Evolutionary conservation across 1,284 basidiomycete species (phyloP).

Genomic region (Leccinum fuscescens): DNA sequence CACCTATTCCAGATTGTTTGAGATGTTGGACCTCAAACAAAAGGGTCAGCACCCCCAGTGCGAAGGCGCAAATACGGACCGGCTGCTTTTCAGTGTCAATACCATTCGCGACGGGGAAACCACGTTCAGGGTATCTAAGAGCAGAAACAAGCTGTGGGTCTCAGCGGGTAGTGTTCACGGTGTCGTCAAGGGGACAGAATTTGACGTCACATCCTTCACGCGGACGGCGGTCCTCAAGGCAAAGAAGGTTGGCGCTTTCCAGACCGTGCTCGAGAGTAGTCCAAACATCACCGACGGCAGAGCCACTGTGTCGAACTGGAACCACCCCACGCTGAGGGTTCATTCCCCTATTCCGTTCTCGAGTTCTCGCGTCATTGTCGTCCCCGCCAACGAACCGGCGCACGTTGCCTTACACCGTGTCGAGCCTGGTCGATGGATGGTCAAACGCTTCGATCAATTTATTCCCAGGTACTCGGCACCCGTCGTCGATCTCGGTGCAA

Average conservation of each 20-base stretch:
- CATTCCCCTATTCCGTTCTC: conserved; percentile 9
- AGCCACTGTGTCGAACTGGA: conserved; percentile 19
- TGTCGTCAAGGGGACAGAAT: conserved; percentile 16
- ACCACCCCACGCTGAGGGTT: conserved; percentile 9
- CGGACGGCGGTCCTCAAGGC: conserved; percentile 11
- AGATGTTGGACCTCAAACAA: conserved; percentile 12
- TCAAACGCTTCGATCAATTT: conserved; percentile 20
- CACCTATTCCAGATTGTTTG: conserved; percentile 16
- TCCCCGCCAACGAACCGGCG: conserved; percentile 9
- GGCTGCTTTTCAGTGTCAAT: conserved; percentile 26
- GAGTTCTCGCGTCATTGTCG: conserved; percentile 3
- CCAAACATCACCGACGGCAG: conserved; percentile 5
- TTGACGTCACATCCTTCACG: conserved; percentile 3
- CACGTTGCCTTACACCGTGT: conserved; percentile 5
- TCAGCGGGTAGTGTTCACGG: conserved; percentile 25
- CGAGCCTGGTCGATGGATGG: conserved; percentile 9
- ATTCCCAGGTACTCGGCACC: conserved; percentile 6
- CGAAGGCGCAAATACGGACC: conserved; percentile 18
- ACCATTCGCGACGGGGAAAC: conserved; percentile 12
- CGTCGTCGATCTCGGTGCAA: conserved; percentile 7
- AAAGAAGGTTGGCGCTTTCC: conserved; percentile 12
- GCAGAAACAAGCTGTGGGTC: conserved; percentile 8
- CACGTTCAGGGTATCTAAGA: conserved; percentile 18
- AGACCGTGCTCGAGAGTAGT: conserved; percentile 11
- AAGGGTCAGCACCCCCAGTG: conserved; percentile 22